Base-by-base conservation (phyloP, 371 early-diverging fungal species). In the Rhizopus stolonifer region DNA sequence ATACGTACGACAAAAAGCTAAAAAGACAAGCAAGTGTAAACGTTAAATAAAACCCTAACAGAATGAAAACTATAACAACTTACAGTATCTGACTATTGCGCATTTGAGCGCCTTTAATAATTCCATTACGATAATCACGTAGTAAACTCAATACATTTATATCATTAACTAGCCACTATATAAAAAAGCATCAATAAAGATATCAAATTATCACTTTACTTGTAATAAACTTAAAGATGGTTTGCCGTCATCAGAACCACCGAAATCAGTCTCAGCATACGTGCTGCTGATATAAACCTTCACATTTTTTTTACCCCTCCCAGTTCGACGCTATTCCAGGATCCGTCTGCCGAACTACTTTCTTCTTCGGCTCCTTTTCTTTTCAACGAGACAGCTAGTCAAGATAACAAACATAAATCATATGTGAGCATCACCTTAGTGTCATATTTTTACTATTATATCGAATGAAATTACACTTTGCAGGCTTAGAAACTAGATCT, bases 51-150 rank as follows among this genome's bases (percentile, higher is more conserved):
- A 34, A 40, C 4, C 21, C 21, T 21, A 40, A 40, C 17, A 25
- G 24, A 25, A 45, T 25, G n/a, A 23, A 25, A 26, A 44, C 26
- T 13, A 25, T 42, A 10, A 45, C 29, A 45, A 45, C 26, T 23
- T 45, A 38, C 49, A 38, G 24, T n/a, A 49, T 49, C n/a, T n/a
- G 34, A 6, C 23, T 21, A 24, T 47, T 33, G 4, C 47, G 34
- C 49, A 36, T 49, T 49, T 49, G 34, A 13, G 49, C 49, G 22
- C 49, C 49, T 38, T 38, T 36, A 24, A 49, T 33, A 0, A 15
- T 2, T 23, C 19, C 15, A 14, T 49, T 9, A 36, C 49, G 29
- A 47, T 32, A 47, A 47, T 32, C 32, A 23, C 40, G 40, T 19
- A 40, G 15, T 21, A 40, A 17, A 17, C 5, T 40, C 40, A 19